phyloP scores from a whole-genome alignment of 2,329 filamentous ascomycete genomes.

The Xylaria arbuscula region DNA sequence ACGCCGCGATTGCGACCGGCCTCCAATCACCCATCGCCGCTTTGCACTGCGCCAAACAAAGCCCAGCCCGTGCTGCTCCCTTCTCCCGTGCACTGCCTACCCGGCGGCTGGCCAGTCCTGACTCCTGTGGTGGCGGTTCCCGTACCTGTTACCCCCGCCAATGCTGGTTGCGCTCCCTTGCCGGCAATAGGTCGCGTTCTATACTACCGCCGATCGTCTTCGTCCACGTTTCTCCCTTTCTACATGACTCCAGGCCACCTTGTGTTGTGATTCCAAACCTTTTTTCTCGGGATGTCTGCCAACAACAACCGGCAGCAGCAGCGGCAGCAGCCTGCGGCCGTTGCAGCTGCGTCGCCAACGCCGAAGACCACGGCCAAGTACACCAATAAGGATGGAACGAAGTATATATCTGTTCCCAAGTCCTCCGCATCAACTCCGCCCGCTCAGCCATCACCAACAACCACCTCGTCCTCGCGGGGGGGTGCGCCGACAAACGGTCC shows the following conservation, averaged over 20 bases:
- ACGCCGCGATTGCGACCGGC: slow-evolving; percentile 31
- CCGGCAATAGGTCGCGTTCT: slow-evolving; percentile 36
- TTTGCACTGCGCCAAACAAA: slow-evolving; percentile 31
- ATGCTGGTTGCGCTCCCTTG: slow-evolving; percentile 36
- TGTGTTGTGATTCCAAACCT: slow-evolving; percentile 39
- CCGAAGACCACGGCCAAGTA: slow-evolving; percentile 68
- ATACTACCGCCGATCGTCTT: slow-evolving; percentile 34
- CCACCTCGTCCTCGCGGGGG: slow-evolving; percentile 53
- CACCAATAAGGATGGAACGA: slow-evolving; percentile 75
- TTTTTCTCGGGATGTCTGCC: slow-evolving; percentile 58
- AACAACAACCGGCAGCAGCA: slow-evolving; percentile 59
- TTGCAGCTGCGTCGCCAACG: slow-evolving; percentile 63
- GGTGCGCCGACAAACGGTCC: slow-evolving; percentile 49
- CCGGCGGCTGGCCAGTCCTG: slow-evolving; percentile 9
- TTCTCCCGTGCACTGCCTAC: slow-evolving; percentile 4
- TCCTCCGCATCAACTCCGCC: slow-evolving; percentile 61
- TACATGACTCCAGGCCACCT: slow-evolving; percentile 42
- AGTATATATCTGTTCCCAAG: slow-evolving; percentile 75
- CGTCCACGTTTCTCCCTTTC: slow-evolving; percentile 32
- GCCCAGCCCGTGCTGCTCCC: slow-evolving; percentile 1
- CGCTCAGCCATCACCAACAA: slow-evolving; percentile 65
- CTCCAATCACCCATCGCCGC: slow-evolving; percentile 27
- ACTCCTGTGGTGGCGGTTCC: slow-evolving; percentile 32
- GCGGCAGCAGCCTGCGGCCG: slow-evolving; percentile 56
- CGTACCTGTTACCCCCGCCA: slow-evolving; percentile 35